phyloP scores from a whole-genome alignment of 2,329 filamentous ascomycete species.

The Botryotinia convoluta region DNA sequence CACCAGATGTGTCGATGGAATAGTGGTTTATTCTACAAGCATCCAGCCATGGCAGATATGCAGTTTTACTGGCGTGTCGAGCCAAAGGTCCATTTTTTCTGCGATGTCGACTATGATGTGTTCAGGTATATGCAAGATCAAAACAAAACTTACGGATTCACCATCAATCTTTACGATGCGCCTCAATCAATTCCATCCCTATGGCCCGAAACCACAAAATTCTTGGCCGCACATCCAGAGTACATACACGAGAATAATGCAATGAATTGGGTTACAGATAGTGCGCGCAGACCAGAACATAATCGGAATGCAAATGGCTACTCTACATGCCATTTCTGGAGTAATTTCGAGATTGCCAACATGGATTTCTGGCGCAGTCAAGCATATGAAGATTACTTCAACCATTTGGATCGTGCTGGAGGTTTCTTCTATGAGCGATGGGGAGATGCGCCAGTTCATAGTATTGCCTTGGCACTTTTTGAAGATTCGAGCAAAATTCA shows the following conservation, averaged over 20 bases:
- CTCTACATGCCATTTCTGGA: slow-evolving; percentile 99
- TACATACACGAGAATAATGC: slow-evolving; percentile 83
- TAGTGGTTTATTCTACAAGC: slow-evolving; percentile 95
- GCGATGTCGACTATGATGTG: slow-evolving; percentile 96
- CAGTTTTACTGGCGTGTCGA: slow-evolving; percentile 99
- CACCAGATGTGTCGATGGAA: slow-evolving; percentile 99
- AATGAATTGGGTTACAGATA: slow-evolving; percentile 82
- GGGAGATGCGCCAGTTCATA: slow-evolving; percentile 97
- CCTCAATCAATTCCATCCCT: slow-evolving; percentile 81
- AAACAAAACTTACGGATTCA: slow-evolving; percentile 99
- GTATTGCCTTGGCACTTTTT: slow-evolving; percentile 86
- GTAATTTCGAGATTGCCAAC: slow-evolving; percentile 95
- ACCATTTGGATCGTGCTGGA: slow-evolving; percentile 87
- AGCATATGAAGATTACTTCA: slow-evolving; percentile 91
- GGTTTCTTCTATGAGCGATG: slow-evolving; percentile 99
- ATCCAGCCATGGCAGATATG: slow-evolving; percentile 76
- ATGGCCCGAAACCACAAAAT: slow-evolving; percentile 95
- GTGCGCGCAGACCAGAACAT: slow-evolving; percentile 71
- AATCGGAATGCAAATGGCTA: slow-evolving; percentile 83
- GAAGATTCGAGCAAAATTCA: slow-evolving; percentile 89
- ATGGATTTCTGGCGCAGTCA: slow-evolving; percentile 90
- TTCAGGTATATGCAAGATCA: slow-evolving; percentile 98
- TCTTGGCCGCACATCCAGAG: slow-evolving; percentile 78
- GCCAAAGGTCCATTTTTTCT: slow-evolving; percentile 98
- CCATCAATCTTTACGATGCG: slow-evolving; percentile 93